phyloP scores from a whole-genome alignment of 148 eudicot species.

The Polygonum maritimum region DNA sequence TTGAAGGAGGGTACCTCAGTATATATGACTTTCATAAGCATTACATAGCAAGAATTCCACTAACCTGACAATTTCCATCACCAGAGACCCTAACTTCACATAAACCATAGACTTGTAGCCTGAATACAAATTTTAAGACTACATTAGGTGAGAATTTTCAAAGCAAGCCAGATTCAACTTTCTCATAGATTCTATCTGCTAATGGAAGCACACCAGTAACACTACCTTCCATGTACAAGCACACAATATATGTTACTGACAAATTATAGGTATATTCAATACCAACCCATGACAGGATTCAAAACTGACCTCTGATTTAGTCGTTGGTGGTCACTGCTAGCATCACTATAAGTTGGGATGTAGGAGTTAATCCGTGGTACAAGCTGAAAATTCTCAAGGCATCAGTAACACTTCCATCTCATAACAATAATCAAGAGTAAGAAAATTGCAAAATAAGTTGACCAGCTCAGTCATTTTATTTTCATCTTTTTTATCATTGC shows the following conservation, averaged over 20 bases:
- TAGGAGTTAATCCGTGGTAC: constrained; percentile 66
- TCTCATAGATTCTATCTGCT: neutral
- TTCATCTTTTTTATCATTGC: neutral
- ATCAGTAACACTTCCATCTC: constrained; percentile 7
- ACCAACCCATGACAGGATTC: neutral
- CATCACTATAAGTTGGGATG: constrained; percentile 66
- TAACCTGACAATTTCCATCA: constrained; percentile 97
- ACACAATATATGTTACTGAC: neutral
- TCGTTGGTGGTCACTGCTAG: constrained; percentile 73
- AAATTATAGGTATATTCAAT: neutral
- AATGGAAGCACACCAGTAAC: neutral
- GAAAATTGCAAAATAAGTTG: neutral
- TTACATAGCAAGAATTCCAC: constrained; percentile 14
- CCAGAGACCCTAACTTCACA: constrained; percentile 82
- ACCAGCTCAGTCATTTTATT: neutral
- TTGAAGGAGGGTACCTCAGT: constrained; percentile 10
- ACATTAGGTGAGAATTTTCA: neutral
- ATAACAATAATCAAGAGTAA: neutral
- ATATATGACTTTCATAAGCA: constrained; percentile 4
- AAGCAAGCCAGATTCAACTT: neutral
- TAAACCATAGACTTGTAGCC: constrained; percentile 65
- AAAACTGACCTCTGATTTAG: constrained; percentile 56
- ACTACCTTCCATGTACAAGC: neutral
- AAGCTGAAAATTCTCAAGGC: constrained; percentile 38
- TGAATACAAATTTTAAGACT: constrained; percentile 19